These are phyloP conservation scores for Rickenella mellea DNA, from an alignment of 768 basidiomycete genomes.

Conservation along the genomic window DNA sequence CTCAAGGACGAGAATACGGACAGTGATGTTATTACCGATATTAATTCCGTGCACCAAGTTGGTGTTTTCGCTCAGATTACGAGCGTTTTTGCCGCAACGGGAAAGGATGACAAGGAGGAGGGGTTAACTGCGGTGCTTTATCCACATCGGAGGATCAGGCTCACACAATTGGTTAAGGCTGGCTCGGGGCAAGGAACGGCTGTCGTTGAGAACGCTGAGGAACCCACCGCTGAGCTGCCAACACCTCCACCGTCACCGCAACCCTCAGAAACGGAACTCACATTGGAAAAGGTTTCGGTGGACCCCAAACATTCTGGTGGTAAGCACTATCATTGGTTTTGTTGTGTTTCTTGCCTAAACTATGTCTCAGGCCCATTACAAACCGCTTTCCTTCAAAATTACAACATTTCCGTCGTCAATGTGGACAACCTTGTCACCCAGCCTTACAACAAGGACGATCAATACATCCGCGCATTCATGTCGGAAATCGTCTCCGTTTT, in stretches of 20 bases:
- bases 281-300: too few relatives aligned
- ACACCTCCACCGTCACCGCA: conserved; percentile 21
- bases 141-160: conserved; percentile 83
- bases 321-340: too few relatives aligned
- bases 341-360: too few relatives aligned
- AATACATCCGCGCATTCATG: conserved; percentile 93
- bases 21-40: conserved; percentile 83
- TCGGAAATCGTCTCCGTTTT: conserved; percentile 94
- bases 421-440: conserved; percentile 76
- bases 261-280: conserved; percentile 1
- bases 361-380: conserved; percentile 48
- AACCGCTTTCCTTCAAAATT: conserved; percentile 76
- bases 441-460: conserved; percentile 86
- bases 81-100: conserved; percentile 66
- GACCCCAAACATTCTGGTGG: too few relatives aligned
- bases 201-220: conserved; percentile 21
- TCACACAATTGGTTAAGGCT: conserved; percentile 77
- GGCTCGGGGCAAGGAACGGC: conserved; percentile 32
- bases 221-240: conserved; percentile 16
- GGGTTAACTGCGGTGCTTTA: conserved; percentile 92
- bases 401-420: conserved; percentile 79
- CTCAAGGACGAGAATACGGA: conserved; percentile 91
- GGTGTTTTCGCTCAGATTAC: conserved; percentile 98
- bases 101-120: conserved; percentile 60
- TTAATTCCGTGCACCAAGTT: conserved; percentile 82